Base-by-base conservation (phyloP, 208 protist species). In the Herpetomonas samuelpessoai region DNA sequence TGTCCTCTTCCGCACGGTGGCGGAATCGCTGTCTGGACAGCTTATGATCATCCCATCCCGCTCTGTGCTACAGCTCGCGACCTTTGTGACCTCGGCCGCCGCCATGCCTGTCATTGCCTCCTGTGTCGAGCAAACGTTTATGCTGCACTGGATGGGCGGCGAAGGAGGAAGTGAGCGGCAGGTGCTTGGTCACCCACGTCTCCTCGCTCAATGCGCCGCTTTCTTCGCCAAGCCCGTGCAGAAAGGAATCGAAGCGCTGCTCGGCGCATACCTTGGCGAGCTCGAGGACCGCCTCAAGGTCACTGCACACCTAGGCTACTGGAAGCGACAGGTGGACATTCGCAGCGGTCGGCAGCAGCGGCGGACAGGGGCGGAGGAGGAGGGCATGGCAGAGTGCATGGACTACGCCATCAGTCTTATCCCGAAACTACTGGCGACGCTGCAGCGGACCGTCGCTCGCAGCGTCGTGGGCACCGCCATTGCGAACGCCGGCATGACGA, bases 51-150 rank as follows among this genome's bases (percentile, higher is more conserved):
- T 86, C 28, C 57, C 62, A 56, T 24, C 61, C n/a, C 68, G 74
- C 1, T 68, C 70, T 0, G 82, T 92, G 21, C 52, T 93, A 61
- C 76, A 81, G 68, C 74, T 85, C 27, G 83, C 83, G 3, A 74
- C 87, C n/a, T 88, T 84, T 53, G 82, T 92, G 53, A 82, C 84
- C 9, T 86, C 82, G 29, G 91, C 82, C 76, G 75, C 89, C 3
- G 67, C 72, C 39, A 83, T 93, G 79, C 71, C 77, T 19, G 84
- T 91, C 47, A 58, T 96, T 39, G 78, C 92, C 2, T 92, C 83
- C 22, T 91, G 83, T 51, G 86, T 85, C 22, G 86, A 96, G 76
- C 89, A 96, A 74, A 77, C 91, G 65, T 93, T 93, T 68, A 77
- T 93, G 58, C 74, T 92, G 31, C 68, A 75, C 49, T 96, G 89